Conservation (phyloP, 768 basidiomycete genomes). For the Suillus lakei region DNA sequence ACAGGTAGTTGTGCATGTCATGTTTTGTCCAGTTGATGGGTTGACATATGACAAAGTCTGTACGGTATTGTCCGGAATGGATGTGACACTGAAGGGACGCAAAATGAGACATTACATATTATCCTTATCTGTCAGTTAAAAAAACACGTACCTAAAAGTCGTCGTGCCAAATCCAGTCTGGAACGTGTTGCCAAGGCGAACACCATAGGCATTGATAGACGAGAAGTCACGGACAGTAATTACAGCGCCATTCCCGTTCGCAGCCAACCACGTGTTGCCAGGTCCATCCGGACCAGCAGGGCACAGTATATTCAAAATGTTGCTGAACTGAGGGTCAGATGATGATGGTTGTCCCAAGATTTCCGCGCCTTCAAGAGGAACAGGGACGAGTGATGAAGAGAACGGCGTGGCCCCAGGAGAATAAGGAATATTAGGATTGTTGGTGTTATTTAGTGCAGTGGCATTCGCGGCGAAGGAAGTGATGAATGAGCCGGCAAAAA, state of each 20-base stretch:
- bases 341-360: constrained; percentile 68
- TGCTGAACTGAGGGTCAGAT: constrained; percentile 57
- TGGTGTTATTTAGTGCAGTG: constrained; percentile 58
- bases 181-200: constrained; percentile 94
- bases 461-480: constrained; percentile 67
- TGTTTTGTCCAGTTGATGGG: constrained; percentile 71
- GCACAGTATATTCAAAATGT: constrained; percentile 79
- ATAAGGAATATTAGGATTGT: constrained; percentile 86
- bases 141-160: constrained; percentile 75
- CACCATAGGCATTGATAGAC: constrained; percentile 73
- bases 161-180: constrained; percentile 79
- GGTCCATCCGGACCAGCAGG: constrained; percentile 82
- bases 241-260: constrained; percentile 69
- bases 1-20: constrained; percentile 79
- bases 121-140: constrained; percentile 4
- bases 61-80: constrained; percentile 88
- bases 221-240: constrained; percentile 80
- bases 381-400: constrained; percentile 86
- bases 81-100: constrained; percentile 63
- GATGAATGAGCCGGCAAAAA: constrained; percentile 89
- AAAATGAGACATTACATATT: constrained; percentile 17
- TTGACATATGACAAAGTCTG: constrained; percentile 80
- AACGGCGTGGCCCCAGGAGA: constrained; percentile 84
- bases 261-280: constrained; percentile 84
- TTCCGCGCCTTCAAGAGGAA: constrained; percentile 66